Evolutionary conservation across 2,329 filamentous ascomycete genomes (phyloP).

Genomic region (Seiridium cupressi): DNA sequence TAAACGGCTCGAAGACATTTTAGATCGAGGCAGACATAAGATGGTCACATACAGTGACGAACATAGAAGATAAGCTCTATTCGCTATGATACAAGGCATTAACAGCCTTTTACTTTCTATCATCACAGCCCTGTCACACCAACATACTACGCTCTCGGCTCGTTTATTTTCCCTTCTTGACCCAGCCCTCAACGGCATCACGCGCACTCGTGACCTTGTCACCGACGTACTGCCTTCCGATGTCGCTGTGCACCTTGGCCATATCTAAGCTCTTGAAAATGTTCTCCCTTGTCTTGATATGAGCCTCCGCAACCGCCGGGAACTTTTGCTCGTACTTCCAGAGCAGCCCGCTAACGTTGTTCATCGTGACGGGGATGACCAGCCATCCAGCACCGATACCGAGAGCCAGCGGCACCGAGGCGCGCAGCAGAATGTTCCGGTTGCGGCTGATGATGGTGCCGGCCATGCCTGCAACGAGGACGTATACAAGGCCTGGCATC

Average conservation of each 20-base stretch:
- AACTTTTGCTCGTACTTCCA: conserved; percentile 94
- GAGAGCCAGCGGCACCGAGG: conserved; percentile 72
- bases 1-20: neutral
- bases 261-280: conserved; percentile 70
- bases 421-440: conserved; percentile 79
- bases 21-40: neutral
- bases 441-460: conserved; percentile 89
- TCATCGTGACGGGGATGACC: conserved; percentile 84
- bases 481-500: conserved; percentile 87
- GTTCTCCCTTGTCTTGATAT: conserved; percentile 68
- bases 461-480: conserved; percentile 91
- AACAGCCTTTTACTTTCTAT: neutral
- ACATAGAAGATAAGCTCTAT: conserved; percentile 8
- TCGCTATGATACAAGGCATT: conserved; percentile 11
- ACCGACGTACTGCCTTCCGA: conserved; percentile 71
- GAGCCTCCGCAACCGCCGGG: conserved; percentile 78
- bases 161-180: conserved; percentile 79
- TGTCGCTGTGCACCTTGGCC: conserved; percentile 70
- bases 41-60: neutral
- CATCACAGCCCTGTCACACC: neutral
- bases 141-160: neutral
- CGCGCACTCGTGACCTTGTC: conserved; percentile 76
- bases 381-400: conserved; percentile 82
- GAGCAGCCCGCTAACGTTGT: conserved; percentile 79
- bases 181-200: conserved; percentile 81